Base-by-base conservation (phyloP, 2,329 filamentous ascomycete genomes). In the Talaromyces funiculosus region DNA sequence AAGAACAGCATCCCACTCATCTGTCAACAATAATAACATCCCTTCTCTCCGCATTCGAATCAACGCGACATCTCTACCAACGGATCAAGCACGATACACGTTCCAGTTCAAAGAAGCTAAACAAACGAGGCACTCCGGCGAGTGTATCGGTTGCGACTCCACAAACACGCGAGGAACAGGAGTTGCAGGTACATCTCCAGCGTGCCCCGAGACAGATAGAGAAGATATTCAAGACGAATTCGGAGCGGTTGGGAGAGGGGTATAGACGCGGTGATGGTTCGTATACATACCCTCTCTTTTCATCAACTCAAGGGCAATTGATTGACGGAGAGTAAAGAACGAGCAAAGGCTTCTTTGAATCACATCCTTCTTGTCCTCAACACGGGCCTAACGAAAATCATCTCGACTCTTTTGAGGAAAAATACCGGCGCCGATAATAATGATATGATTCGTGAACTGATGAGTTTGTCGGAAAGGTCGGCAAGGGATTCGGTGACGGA, bases 51-150 rank as follows among this genome's bases (percentile, higher is more conserved):
- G 56, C 56, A 59, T 59, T 59, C 24, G 43, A 59, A 3, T 59
- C 56, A 4, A 59, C 43, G n/a, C 35, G 45, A 7, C 56, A 59
- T 12, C 43, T 59, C 33, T 59, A 51, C 24, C 56, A 42, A 10
- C 56, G 56, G 14, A 59, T 59, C 22, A 59, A 42, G 24, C 31
- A 22, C 45, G 31, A 53, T 24, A 24, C 51, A 26, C 51, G 1
- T n/a, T 53, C 33, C 6, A 16, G 16, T n/a, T 10, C n/a, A n/a
- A 64, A 83, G 20, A 57, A 54, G 7, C n/a, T 62, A 9, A 59
- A 58, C 10, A 58, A 58, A 53, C n/a, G 37, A 24, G 33, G 20
- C 12, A 29, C n/a, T 31, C 3, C 4, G 7, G 3, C 18, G 5
- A 20, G 10, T 37, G 31, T n/a, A 14, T 42, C 14, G 14, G 14